Evolutionary conservation across 306 rosid genomes (phyloP), one percentile per base, ranked within the genome.

Genomic region (Argentina anserina): DNA sequence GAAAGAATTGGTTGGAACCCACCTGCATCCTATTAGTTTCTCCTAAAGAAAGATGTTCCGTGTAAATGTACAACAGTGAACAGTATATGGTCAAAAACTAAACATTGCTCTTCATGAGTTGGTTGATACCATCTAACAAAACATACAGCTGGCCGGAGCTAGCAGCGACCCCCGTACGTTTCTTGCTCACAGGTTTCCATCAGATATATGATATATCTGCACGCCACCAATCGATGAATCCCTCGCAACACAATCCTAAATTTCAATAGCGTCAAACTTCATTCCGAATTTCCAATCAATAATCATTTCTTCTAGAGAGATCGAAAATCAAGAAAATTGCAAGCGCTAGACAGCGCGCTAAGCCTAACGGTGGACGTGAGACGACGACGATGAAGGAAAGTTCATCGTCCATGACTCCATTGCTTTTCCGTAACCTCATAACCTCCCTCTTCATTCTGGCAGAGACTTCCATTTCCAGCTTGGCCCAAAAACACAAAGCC

Each of bases 391-490:
- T 59, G 46, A 61, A 56, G 78, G 87, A 83, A 31, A 56, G 64
- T 18, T 80, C 79, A 26, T 42, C 81, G 37, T 36, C 81, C 75
- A 11, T 83, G 4, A 60, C 92, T 10, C 86, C 89, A 18, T 74
- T 75, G 31, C 74, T 92, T 31, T 78, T 87, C 29, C 83, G 87
- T 15, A 85, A 77, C 60, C 49, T 89, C 1, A 1, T 80, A 0
- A 39, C 86, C 3, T 80, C 93, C 52, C 3, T 86, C 6, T 67
- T 88, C 60, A 28, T 67, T 73, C 78, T 26, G 73, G 69, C 83
- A 64, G 87, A 84, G 9, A 81, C 79, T 5, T 85, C 82, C 9
- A 39, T 89, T 13, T 0, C 80, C 14, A 68, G n/a, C 29, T 72
- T 82, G 13, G 26, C 87, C 25, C 23, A 79, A 28, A 80, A 81